phyloP scores from a whole-genome alignment of 441 rosid species.

The Eruca vesicaria region DNA sequence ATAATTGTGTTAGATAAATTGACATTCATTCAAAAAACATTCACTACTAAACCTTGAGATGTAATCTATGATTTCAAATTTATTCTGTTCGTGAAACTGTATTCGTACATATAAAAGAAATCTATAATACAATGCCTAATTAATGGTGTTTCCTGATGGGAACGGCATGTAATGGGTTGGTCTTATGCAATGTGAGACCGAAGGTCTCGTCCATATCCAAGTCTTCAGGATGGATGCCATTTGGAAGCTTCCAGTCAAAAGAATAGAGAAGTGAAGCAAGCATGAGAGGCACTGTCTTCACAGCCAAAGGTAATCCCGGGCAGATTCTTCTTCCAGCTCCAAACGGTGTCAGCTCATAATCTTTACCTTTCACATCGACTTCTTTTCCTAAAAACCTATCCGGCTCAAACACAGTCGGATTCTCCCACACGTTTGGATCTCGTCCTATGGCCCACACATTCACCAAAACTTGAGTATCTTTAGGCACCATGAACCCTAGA shows the following conservation, averaged over 20 bases:
- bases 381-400: conserved; percentile 45
- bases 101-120: background rate
- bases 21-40: background rate
- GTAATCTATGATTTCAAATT: background rate
- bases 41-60: background rate
- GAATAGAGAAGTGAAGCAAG: conserved; percentile 31
- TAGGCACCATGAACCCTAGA: conserved; percentile 8
- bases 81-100: background rate
- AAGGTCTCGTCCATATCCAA: conserved; percentile 29
- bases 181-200: conserved; percentile 18
- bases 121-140: conserved; percentile 23
- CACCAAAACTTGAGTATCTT: conserved; percentile 15
- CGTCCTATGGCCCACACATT: conserved; percentile 55
- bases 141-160: conserved; percentile 18
- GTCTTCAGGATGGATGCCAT: conserved; percentile 2
- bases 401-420: conserved; percentile 39
- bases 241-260: conserved; percentile 38
- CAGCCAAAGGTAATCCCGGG: conserved; percentile 48
- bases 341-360: conserved; percentile 40
- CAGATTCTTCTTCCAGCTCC: conserved; percentile 49
- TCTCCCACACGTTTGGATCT: conserved; percentile 42
- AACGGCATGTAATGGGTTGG: conserved; percentile 23
- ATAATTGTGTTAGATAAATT: background rate
- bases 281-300: conserved; percentile 26
- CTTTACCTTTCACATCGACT: conserved; percentile 36